Evolutionary conservation across 2,329 filamentous ascomycete species (phyloP).

Genomic region (Ophiostoma ips): DNA sequence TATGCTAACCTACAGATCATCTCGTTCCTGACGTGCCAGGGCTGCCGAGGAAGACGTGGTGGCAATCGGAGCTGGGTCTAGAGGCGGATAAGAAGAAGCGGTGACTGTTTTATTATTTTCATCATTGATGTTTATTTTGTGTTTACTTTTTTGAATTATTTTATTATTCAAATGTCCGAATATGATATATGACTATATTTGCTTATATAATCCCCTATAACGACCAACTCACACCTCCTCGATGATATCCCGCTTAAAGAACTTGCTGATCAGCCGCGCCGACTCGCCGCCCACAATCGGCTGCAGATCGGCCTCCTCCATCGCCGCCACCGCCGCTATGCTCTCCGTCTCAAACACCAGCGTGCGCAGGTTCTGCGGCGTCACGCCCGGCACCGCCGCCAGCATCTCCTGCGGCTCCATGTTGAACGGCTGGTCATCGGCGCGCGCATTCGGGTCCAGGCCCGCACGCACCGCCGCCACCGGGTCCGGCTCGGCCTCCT

Average conservation of each 20-base stretch:
- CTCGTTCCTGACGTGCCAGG: constrained; percentile 46
- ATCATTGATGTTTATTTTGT: background rate
- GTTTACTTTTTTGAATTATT: background rate
- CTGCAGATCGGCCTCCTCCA: constrained; percentile 59
- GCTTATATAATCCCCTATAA: background rate
- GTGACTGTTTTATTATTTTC: constrained; percentile 2
- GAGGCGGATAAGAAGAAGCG: background rate
- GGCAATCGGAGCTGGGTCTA: constrained; percentile 5
- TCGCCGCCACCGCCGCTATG: constrained; percentile 73
- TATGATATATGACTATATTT: background rate
- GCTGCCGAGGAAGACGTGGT: constrained; percentile 18
- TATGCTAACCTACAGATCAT: constrained; percentile 30
- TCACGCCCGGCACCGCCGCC: constrained; percentile 69
- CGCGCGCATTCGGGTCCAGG: constrained; percentile 48
- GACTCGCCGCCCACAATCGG: constrained; percentile 64
- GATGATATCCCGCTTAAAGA: constrained; percentile 58
- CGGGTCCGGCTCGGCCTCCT: constrained; percentile 81
- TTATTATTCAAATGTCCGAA: too few relatives aligned
- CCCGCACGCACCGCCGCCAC: constrained; percentile 74
- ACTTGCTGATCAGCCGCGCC: constrained; percentile 60
- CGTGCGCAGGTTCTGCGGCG: constrained; percentile 59
- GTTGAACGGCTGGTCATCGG: constrained; percentile 60
- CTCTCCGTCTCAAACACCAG: constrained; percentile 62
- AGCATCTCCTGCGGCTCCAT: constrained; percentile 85
- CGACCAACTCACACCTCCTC: constrained; percentile 23